phyloP scores from a whole-genome alignment of 2,329 filamentous ascomycete genomes.

The Arthrobotrys sphaeroides region DNA sequence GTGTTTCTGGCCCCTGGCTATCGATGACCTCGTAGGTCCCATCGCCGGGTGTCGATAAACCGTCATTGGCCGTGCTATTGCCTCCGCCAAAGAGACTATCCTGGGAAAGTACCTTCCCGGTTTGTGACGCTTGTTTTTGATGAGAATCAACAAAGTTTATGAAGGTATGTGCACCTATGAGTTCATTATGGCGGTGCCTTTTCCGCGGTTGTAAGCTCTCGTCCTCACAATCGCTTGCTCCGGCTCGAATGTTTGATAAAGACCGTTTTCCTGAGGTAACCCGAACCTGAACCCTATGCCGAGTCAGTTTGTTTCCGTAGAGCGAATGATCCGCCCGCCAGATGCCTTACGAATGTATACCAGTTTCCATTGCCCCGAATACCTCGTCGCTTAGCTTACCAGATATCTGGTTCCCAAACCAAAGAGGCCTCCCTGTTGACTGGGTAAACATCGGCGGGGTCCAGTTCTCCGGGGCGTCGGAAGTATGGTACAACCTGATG shows the following conservation, averaged over 20 bases:
- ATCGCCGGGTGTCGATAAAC: neutral
- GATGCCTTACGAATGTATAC: conserved; percentile 56
- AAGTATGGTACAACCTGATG: conserved; percentile 57
- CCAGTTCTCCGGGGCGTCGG: conserved; percentile 56
- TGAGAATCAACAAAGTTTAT: conserved; percentile 4
- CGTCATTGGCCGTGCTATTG: neutral
- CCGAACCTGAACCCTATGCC: conserved; percentile 25
- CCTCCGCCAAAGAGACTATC: neutral
- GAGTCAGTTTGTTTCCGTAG: neutral
- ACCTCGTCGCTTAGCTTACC: conserved; percentile 51
- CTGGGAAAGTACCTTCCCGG: neutral
- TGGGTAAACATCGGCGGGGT: conserved; percentile 57
- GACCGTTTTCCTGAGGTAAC: conserved; percentile 28
- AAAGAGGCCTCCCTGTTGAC: conserved; percentile 51
- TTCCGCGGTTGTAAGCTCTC: neutral
- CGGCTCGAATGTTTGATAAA: neutral
- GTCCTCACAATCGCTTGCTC: neutral
- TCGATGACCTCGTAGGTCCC: neutral
- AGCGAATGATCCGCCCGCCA: neutral
- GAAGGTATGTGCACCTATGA: neutral
- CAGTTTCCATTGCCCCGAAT: conserved; percentile 55
- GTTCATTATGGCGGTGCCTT: neutral
- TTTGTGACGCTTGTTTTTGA: no score
- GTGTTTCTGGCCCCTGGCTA: neutral
- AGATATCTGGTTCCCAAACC: conserved; percentile 29